Percentiles rank a stretch among this genome's conserved stretches.
These are phyloP conservation scores for Neurospora sp. DNA, from an alignment of 495 filamentous ascomycete genomes.

Conservation along the genomic window DNA sequence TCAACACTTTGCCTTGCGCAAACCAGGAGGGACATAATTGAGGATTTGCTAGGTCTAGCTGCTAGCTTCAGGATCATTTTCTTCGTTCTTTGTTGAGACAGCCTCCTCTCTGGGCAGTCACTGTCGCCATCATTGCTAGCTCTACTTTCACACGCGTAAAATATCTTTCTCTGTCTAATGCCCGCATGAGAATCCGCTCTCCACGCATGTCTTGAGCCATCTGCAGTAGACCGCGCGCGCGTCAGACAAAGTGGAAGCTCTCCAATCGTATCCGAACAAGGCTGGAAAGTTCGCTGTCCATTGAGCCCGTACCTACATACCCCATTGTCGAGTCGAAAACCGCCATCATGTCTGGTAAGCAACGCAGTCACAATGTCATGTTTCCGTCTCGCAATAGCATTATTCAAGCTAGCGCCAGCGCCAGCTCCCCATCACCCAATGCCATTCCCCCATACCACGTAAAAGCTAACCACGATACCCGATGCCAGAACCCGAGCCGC, in stretches of 20 bases:
- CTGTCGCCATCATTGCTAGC: background rate
- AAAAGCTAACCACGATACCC: constrained; percentile 12
- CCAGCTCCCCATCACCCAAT: background rate
- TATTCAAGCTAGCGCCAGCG: background rate
- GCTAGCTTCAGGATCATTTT: background rate
- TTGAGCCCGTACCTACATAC: background rate
- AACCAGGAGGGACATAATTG: background rate
- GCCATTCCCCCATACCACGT: background rate
- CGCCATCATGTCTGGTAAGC: constrained; percentile 28
- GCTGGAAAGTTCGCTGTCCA: constrained; percentile 3
- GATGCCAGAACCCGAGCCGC: constrained; percentile 58
- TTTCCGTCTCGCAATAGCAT: constrained; percentile 3
- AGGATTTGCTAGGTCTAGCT: constrained; percentile 1
- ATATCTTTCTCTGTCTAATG: constrained; percentile 19
- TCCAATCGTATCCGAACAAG: constrained; percentile 3
- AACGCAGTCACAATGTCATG: constrained; percentile 6
- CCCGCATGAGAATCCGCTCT: constrained; percentile 15
- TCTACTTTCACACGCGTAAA: constrained; percentile 16
- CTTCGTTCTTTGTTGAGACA: background rate
- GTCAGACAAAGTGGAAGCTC: constrained; percentile 1
- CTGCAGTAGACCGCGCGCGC: constrained; percentile 18
- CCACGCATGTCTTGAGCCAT: constrained; percentile 23
- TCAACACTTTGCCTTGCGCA: background rate
- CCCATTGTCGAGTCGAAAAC: background rate
- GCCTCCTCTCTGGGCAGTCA: background rate